Evolutionary conservation across 306 rosid genomes (phyloP).

Genomic region (Fragaria nilgerrensis): DNA sequence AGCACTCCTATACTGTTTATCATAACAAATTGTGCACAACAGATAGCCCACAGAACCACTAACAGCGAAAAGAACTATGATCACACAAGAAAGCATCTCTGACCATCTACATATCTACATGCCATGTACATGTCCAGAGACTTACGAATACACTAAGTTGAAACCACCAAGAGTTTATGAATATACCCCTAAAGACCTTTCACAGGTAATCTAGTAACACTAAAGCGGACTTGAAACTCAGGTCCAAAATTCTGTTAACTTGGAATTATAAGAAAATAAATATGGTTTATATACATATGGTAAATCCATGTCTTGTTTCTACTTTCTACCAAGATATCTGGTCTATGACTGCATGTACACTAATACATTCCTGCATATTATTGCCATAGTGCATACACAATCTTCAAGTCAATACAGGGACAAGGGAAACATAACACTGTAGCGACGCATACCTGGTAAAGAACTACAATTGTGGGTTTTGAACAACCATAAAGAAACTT

Average conservation of each 20-base stretch:
- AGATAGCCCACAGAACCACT: neutral
- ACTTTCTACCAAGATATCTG: neutral
- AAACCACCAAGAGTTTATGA: neutral
- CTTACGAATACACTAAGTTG: neutral
- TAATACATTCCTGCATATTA: neutral
- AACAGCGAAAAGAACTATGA: neutral
- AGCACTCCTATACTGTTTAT: neutral
- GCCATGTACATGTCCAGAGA: neutral
- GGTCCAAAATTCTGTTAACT: neutral
- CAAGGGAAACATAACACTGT: neutral
- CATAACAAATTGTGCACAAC: neutral
- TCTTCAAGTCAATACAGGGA: neutral
- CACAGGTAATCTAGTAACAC: neutral
- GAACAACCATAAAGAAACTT: slow-evolving; percentile 94
- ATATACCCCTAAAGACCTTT: neutral
- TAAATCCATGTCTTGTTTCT: neutral
- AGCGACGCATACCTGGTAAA: slow-evolving; percentile 64
- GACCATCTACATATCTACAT: neutral
- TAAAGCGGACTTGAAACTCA: neutral
- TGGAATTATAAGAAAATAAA: neutral
- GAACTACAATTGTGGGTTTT: slow-evolving; percentile 96
- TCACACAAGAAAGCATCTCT: neutral
- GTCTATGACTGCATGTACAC: neutral
- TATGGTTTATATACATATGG: neutral
- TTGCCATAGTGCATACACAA: neutral